Evolutionary conservation across 495 filamentous ascomycete genomes (phyloP).

Genomic region (Chaetomidium leptoderma): DNA sequence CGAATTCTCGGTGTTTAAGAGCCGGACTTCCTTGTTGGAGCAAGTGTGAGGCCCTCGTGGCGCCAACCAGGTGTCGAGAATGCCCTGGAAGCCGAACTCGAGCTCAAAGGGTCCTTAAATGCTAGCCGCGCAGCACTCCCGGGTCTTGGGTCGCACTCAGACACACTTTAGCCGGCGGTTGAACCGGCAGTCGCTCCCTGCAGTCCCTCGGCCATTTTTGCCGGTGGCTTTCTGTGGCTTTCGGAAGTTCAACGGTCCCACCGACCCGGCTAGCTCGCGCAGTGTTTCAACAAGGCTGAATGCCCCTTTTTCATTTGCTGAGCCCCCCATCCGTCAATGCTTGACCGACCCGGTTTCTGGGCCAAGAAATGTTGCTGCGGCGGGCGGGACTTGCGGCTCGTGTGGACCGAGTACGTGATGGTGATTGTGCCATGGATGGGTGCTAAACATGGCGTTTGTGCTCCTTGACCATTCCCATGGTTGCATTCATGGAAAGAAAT

Average conservation of each 20-base stretch:
- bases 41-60: constrained; percentile 9
- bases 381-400: not conserved
- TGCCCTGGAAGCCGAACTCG: not conserved
- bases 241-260: not conserved
- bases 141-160: constrained; percentile 15
- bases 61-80: not conserved
- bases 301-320: constrained; percentile 20
- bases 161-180: constrained; percentile 22
- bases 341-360: constrained; percentile 17
- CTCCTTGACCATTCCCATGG: not conserved
- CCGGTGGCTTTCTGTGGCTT: constrained; percentile 3
- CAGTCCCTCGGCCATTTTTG: not conserved
- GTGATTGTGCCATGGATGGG: not conserved
- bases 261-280: constrained; percentile 9
- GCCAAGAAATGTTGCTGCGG: not conserved
- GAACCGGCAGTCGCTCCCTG: constrained; percentile 19
- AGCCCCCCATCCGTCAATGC: constrained; percentile 10
- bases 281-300: constrained; percentile 15
- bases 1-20: constrained; percentile 1
- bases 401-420: not conserved
- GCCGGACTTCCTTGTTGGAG: constrained; percentile 11
- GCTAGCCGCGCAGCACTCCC: not conserved
- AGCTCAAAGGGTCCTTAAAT: not conserved
- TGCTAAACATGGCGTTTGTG: not conserved
- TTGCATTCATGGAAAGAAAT: not conserved